phyloP scores from a whole-genome alignment of 768 basidiomycete species.

The Suillus tomentosus region DNA sequence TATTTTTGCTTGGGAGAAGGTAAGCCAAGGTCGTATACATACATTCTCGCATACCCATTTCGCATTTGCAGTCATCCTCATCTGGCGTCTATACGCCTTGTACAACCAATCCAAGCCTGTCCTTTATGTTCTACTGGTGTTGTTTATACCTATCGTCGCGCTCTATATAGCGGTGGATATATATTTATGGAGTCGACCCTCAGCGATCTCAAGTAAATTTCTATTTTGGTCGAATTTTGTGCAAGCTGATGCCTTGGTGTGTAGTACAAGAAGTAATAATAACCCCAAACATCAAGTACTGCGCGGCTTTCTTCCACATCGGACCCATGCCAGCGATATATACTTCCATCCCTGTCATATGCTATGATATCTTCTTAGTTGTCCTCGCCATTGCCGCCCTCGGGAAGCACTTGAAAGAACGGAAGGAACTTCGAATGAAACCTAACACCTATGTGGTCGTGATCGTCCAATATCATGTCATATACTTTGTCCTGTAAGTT shows the following conservation, averaged over 20 bases:
- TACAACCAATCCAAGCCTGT: background rate
- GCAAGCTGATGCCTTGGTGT: background rate
- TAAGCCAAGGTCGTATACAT: background rate
- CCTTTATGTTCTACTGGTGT: background rate
- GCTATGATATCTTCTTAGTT: background rate
- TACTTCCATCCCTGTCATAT: background rate
- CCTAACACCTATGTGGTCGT: background rate
- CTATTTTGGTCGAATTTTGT: background rate
- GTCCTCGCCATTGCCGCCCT: background rate
- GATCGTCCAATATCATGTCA: background rate
- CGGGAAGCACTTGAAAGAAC: background rate
- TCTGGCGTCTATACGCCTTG: background rate
- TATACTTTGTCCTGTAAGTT: background rate
- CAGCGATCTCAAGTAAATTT: background rate
- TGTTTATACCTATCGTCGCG: background rate
- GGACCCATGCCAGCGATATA: background rate
- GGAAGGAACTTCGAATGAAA: background rate
- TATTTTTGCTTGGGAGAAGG: background rate
- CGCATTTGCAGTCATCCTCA: background rate
- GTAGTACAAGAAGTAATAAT: background rate
- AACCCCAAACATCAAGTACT: constrained; percentile 1
- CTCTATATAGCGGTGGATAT: background rate
- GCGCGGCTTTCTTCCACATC: background rate
- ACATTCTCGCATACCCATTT: background rate
- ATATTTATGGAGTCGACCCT: background rate